A percentile compares a stretch with the other conserved stretches of the same genome.
These are phyloP conservation scores for Nicotiana paniculata DNA, from an alignment of 257 asterid genomes.

Conservation along the genomic window DNA sequence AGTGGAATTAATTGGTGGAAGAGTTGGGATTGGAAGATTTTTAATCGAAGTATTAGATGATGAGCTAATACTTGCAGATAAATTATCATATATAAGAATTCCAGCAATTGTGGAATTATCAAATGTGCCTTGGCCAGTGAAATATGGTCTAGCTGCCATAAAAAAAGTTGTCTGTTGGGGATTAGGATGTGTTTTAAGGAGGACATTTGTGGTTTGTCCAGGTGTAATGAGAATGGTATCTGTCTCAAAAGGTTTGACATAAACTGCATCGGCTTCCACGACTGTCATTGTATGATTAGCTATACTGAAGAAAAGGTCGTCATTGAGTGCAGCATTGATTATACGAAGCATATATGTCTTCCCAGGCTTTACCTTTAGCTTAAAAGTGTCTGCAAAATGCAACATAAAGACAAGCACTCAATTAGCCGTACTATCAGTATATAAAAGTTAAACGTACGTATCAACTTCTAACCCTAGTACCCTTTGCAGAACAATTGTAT, in stretches of 20 bases:
- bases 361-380: slow-evolving; percentile 51
- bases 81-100: slow-evolving; percentile 31
- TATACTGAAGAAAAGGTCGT: slow-evolving; percentile 55
- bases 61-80: not conserved
- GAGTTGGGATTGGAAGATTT: slow-evolving; percentile 30
- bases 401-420: not conserved
- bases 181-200: slow-evolving; percentile 34
- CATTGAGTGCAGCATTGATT: slow-evolving; percentile 79
- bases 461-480: slow-evolving; percentile 2
- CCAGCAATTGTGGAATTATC: slow-evolving; percentile 58
- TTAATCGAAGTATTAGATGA: slow-evolving; percentile 15
- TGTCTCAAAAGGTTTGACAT: slow-evolving; percentile 55
- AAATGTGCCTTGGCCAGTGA: slow-evolving; percentile 49
- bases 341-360: slow-evolving; percentile 60
- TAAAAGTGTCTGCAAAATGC: slow-evolving; percentile 44
- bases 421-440: not conserved
- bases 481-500: slow-evolving; percentile 52
- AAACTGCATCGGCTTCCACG: slow-evolving; percentile 54
- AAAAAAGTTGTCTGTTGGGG: slow-evolving; percentile 29
- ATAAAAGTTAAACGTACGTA: no score
- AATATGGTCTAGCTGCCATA: slow-evolving; percentile 61
- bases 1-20: slow-evolving; percentile 55
- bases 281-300: slow-evolving; percentile 49
- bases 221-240: slow-evolving; percentile 33
- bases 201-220: slow-evolving; percentile 57